A percentile compares a stretch with the other conserved stretches of the same genome.
phyloP scores from a whole-genome alignment of 2,329 filamentous ascomycete species.

The Calonectria pauciramosa region DNA sequence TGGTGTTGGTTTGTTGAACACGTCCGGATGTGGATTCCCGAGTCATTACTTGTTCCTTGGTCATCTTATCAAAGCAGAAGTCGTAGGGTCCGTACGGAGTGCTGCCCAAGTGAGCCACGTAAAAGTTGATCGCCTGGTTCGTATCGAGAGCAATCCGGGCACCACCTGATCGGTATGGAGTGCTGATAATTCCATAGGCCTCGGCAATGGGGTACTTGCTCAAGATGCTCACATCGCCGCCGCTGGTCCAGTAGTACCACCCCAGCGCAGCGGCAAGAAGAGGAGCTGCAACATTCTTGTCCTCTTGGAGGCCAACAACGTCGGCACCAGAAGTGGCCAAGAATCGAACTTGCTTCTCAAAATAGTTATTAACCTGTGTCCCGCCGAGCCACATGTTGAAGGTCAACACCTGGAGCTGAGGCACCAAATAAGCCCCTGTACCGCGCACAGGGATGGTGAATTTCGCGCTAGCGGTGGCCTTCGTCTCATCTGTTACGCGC shows the following conservation, averaged over 20 bases:
- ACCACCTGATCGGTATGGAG: conserved; percentile 40
- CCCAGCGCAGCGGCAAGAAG: conserved; percentile 55
- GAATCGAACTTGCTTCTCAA: conserved; percentile 56
- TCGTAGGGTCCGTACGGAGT: conserved; percentile 60
- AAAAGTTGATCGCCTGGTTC: conserved; percentile 50
- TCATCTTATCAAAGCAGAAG: conserved; percentile 55
- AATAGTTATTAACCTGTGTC: conserved; percentile 51
- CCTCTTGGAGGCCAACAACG: conserved; percentile 56
- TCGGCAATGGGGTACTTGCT: conserved; percentile 56
- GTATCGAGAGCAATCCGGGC: conserved; percentile 53
- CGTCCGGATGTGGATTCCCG: conserved; percentile 54
- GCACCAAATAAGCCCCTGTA: conserved; percentile 46
- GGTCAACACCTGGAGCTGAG: conserved; percentile 52
- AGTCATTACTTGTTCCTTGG: conserved; percentile 49
- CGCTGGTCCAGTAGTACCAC: conserved; percentile 54
- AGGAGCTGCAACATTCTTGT: conserved; percentile 44
- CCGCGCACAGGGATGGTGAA: conserved; percentile 51
- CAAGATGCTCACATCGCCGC: conserved; percentile 50
- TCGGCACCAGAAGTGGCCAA: conserved; percentile 50
- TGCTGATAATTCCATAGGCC: conserved; percentile 43
- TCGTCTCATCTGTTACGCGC: conserved; percentile 40
- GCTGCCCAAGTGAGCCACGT: conserved; percentile 53
- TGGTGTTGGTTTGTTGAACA: conserved; percentile 54
- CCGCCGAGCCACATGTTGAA: conserved; percentile 59
- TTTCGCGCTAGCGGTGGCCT: conserved; percentile 42